phyloP scores from a whole-genome alignment of 768 basidiomycete species.

The Mycena galericulata region DNA sequence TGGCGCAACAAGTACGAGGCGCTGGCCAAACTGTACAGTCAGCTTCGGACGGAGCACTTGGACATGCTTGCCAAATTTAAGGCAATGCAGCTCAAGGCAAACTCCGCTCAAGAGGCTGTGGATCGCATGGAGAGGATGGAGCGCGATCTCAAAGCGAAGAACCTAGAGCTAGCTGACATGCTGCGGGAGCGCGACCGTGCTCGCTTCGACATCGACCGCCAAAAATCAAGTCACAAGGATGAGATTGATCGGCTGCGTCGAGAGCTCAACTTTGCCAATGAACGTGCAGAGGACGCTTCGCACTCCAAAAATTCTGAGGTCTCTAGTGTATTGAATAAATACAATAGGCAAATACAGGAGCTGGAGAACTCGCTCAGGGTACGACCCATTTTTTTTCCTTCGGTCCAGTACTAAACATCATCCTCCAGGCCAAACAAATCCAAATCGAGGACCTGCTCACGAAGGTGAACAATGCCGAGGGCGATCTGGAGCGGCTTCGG shows the following conservation, averaged over 20 bases:
- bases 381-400: slow-evolving; percentile 40
- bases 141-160: slow-evolving; percentile 97
- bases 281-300: slow-evolving; percentile 95
- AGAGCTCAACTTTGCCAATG: slow-evolving; percentile 94
- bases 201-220: slow-evolving; percentile 93
- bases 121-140: slow-evolving; percentile 99
- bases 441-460: slow-evolving; percentile 93
- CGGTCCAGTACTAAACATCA: slow-evolving; percentile 18
- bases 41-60: slow-evolving; percentile 95
- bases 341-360: slow-evolving; percentile 95
- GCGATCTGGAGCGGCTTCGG: slow-evolving; percentile 82
- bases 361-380: slow-evolving; percentile 96
- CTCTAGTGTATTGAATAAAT: slow-evolving; percentile 87
- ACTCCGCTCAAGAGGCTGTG: slow-evolving; percentile 97
- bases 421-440: slow-evolving; percentile 86
- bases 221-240: slow-evolving; percentile 95
- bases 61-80: slow-evolving; percentile 98
- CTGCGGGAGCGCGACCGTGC: slow-evolving; percentile 96
- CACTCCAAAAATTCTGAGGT: slow-evolving; percentile 95
- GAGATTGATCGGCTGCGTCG: slow-evolving; percentile 93
- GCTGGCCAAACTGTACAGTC: slow-evolving; percentile 97
- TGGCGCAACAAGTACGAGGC: slow-evolving; percentile 99
- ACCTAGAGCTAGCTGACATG: slow-evolving; percentile 98
- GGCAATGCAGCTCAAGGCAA: slow-evolving; percentile 96
- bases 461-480: slow-evolving; percentile 80